Evolutionary conservation across 2,329 filamentous ascomycete genomes (phyloP).

Genomic region (Phyllosticta citriasiana): DNA sequence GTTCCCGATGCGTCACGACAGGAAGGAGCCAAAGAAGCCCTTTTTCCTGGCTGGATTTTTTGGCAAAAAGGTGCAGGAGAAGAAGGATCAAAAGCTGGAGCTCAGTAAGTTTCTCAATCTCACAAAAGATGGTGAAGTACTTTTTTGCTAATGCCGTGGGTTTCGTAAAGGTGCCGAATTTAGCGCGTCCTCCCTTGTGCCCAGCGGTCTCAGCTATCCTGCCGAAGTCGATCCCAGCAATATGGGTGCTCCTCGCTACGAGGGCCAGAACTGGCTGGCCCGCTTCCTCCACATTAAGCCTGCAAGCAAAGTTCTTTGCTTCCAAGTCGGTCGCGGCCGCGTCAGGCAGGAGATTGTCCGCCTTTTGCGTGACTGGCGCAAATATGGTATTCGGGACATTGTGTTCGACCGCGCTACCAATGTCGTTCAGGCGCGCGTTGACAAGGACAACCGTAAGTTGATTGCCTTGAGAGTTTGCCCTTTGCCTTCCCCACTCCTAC

Average conservation of each 20-base stretch:
- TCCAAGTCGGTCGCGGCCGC: slow-evolving; percentile 60
- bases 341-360: slow-evolving; percentile 68
- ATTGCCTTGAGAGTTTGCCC: neutral
- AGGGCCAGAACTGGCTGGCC: slow-evolving; percentile 71
- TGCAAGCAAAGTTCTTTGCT: slow-evolving; percentile 62
- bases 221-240: neutral
- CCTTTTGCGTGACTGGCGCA: slow-evolving; percentile 67
- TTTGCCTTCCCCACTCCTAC: neutral
- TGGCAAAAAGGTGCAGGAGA: slow-evolving; percentile 38
- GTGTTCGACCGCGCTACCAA: slow-evolving; percentile 69
- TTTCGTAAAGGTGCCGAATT: neutral
- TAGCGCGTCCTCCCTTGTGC: neutral
- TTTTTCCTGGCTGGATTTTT: slow-evolving; percentile 46
- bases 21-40: slow-evolving; percentile 15
- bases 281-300: slow-evolving; percentile 86
- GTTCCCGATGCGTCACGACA: slow-evolving; percentile 30
- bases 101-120: neutral
- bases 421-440: slow-evolving; percentile 69
- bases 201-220: neutral
- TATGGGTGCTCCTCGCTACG: slow-evolving; percentile 17
- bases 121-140: neutral
- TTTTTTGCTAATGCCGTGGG: too few relatives aligned
- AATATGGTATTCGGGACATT: slow-evolving; percentile 71
- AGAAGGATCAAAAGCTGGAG: slow-evolving; percentile 28
- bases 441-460: slow-evolving; percentile 64